Percentiles rank a stretch among this genome's conserved stretches.
phyloP scores from a whole-genome alignment of 2,329 filamentous ascomycete species.

The Penicillium verrucosum region DNA sequence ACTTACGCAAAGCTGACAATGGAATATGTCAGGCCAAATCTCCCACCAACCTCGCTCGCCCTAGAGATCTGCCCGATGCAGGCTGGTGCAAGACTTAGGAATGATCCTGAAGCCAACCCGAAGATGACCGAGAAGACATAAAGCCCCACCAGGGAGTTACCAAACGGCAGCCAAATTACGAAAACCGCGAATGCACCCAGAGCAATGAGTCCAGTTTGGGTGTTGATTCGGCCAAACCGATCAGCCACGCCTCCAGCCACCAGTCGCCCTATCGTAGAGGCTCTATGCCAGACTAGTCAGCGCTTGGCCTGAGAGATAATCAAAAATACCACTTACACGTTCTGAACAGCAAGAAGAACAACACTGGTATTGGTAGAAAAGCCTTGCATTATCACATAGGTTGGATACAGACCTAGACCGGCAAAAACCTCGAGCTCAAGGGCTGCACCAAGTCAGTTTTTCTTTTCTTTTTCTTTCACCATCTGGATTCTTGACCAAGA shows the following conservation, averaged over 20 bases:
- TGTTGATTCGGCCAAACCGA: constrained; percentile 47
- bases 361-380: constrained; percentile 26
- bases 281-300: constrained; percentile 19
- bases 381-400: constrained; percentile 29
- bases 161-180: constrained; percentile 47
- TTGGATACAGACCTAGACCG: constrained; percentile 29
- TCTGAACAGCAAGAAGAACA: constrained; percentile 40
- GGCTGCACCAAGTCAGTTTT: constrained; percentile 16
- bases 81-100: constrained; percentile 45
- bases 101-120: constrained; percentile 49
- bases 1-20: constrained; percentile 46
- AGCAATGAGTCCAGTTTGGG: constrained; percentile 31
- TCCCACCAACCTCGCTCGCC: constrained; percentile 48
- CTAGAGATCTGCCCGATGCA: constrained; percentile 50
- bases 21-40: constrained; percentile 51
- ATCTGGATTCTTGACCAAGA: fast-evolving
- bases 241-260: constrained; percentile 46
- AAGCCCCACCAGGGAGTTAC: constrained; percentile 20
- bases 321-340: constrained; percentile 28
- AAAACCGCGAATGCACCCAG: constrained; percentile 43
- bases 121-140: constrained; percentile 41
- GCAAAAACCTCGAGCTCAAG: constrained; percentile 34
- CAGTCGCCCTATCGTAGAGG: constrained; percentile 45
- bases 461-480: neutral
- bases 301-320: neutral